Evolutionary conservation across 164 flowering plant genomes (phyloP), one percentile per base, ranked within the genome.

Genomic region (Houttuynia cordata): DNA sequence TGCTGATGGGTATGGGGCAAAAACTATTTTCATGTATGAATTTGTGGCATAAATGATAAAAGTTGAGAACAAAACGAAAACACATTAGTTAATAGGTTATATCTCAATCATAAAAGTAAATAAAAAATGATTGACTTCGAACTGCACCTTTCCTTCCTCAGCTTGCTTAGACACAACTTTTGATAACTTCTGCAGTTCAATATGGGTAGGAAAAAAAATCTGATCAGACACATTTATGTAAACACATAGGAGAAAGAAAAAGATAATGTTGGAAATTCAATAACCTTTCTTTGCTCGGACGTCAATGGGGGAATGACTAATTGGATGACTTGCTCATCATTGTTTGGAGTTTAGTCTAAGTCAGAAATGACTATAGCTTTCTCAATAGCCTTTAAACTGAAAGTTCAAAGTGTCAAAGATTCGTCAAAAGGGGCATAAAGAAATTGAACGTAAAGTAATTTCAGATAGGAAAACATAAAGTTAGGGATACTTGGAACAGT

Each of bases 321-420:
- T 55, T 97, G 79, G 62, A 94, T 88, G 37, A 85, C 86, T 47
- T 88, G 93, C 47, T 97, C 99, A 68, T 94, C 99, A 73, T 91
- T 94, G 61, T 70, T 91, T 54, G 97, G 96, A 67, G 84, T 86
- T 69, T 91, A 54, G 74, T 90, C 90, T 71, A 85, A 80, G 75
- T 81, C 79, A 66, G 97, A 83, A 66, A 20, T 74, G 24, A 94
- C 96, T 40, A 94, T 78, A 55, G 95, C 99, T 77, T 94, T 94
- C 83, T 94, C 99, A 67, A 94, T 88, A 49, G 73, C 64, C 76
- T 91, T 94, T 70, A 94, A 80, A 73, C 96, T 91, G 88, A 66
- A 72, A 62, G 34, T 59, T 12, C 42, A 54, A 47, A 52, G 54
- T 22, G 40, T 56, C 49, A 63, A 40, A 52, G 13, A 52, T 52